A percentile compares a stretch with the other conserved stretches of the same genome.
phyloP scores from a whole-genome alignment of 106 monocot genomes.

The Phalaenopsis equestris region DNA sequence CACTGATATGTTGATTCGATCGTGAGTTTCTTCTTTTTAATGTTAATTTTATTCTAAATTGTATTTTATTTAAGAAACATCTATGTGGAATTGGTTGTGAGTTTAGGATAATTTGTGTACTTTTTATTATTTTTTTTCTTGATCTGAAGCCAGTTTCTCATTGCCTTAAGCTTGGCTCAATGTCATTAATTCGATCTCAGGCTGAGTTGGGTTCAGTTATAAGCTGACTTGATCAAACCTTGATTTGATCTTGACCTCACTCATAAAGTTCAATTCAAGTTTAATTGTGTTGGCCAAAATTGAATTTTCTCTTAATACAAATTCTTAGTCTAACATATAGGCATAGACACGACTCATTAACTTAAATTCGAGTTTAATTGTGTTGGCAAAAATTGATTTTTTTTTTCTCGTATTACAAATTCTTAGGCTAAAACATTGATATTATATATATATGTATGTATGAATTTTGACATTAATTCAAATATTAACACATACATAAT shows the following conservation, averaged over 20 bases:
- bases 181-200: not conserved
- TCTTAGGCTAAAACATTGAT: not conserved
- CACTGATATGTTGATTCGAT: slow-evolving; percentile 33
- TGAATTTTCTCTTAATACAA: not conserved
- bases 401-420: no score
- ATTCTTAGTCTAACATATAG: not conserved
- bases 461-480: not conserved
- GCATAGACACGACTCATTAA: not conserved
- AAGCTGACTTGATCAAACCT: not conserved
- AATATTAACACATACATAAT: not conserved
- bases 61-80: not conserved
- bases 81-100: not conserved
- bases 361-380: no score
- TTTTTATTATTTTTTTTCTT: no score
- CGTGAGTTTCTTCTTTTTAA: slow-evolving; percentile 36
- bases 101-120: not conserved
- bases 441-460: not conserved
- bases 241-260: not conserved
- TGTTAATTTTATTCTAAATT: not conserved
- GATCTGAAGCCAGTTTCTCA: not conserved
- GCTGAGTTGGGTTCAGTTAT: not conserved
- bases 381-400: no score
- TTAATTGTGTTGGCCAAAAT: no score
- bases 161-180: not conserved
- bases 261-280: no score